Conservation (phyloP, 1,139 yeast species). For the Arxiozyma slooffiae region DNA sequence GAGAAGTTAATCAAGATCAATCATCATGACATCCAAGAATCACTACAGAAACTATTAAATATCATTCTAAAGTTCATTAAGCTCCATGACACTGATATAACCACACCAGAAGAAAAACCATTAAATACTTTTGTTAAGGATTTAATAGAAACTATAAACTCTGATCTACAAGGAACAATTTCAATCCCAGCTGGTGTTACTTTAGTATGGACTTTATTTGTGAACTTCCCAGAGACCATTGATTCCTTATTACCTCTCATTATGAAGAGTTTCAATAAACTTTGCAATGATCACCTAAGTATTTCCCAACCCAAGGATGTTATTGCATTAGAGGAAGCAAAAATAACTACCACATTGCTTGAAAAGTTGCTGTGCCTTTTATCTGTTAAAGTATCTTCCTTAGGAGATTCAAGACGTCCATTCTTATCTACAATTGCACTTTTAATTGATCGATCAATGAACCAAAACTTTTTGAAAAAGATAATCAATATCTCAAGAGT, state of each 20-base stretch:
- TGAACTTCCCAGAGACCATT: conserved; percentile 60
- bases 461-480: conserved; percentile 61
- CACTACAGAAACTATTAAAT: conserved; percentile 62
- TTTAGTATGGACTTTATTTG: conserved; percentile 72
- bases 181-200: conserved; percentile 87
- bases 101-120: conserved; percentile 43
- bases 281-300: conserved; percentile 81
- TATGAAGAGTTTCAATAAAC: conserved; percentile 78
- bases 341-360: conserved; percentile 64
- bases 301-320: conserved; percentile 42
- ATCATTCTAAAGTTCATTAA: conserved; percentile 57
- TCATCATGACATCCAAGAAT: conserved; percentile 76
- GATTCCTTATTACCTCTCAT: conserved; percentile 67
- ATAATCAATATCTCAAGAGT: conserved; percentile 69
- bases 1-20: conserved; percentile 80
- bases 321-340: conserved; percentile 46
- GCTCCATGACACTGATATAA: conserved; percentile 29
- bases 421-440: conserved; percentile 82
- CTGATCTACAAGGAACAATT: conserved; percentile 73
- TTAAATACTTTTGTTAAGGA: conserved; percentile 55
- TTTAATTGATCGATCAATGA: conserved; percentile 79
- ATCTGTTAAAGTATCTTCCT: conserved; percentile 66
- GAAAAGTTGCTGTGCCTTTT: conserved; percentile 71
- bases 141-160: conserved; percentile 62
- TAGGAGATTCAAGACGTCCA: conserved; percentile 89